phyloP scores from a whole-genome alignment of 139 green algal species.

The Micractinium sp. region DNA sequence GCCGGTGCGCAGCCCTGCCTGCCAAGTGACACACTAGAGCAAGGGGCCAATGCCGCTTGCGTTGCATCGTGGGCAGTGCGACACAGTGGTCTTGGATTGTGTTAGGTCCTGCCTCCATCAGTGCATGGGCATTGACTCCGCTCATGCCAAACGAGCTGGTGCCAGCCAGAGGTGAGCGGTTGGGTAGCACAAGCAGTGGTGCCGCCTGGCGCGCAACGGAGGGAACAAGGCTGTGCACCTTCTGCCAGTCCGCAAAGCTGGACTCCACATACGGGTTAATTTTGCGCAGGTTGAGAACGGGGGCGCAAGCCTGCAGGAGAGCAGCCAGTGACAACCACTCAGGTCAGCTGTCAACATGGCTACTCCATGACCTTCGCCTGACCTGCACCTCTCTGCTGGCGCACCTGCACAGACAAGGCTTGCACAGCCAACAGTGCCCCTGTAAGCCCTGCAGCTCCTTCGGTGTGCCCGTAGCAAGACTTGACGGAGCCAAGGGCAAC shows the following conservation, averaged over 20 bases:
- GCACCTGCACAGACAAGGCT: not conserved
- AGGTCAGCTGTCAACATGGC: not conserved
- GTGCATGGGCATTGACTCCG: constrained; percentile 55
- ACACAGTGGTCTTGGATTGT: too few species aligned
- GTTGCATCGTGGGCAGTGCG: not conserved
- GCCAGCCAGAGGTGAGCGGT: constrained; percentile 17
- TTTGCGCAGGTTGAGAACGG: constrained; percentile 68
- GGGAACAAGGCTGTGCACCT: not conserved
- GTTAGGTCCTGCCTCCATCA: constrained; percentile 26
- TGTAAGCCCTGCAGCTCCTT: constrained; percentile 66
- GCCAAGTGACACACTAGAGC: not conserved
- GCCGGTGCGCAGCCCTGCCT: not conserved
- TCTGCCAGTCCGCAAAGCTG: constrained; percentile 16
- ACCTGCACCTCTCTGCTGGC: not conserved
- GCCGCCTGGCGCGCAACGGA: not conserved
- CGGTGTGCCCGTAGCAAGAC: constrained; percentile 62
- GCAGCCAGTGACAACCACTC: not conserved
- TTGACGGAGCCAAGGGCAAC: constrained; percentile 51
- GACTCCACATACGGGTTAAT: constrained; percentile 71
- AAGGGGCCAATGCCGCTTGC: constrained; percentile 31
- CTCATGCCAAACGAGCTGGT: constrained; percentile 64
- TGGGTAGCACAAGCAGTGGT: not conserved
- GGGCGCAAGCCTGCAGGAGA: not conserved
- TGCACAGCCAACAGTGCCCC: constrained; percentile 65
- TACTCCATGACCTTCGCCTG: not conserved